These are phyloP conservation scores for Colletotrichum godetiae DNA, from an alignment of 2,329 filamentous ascomycete genomes.

Conservation along the genomic window DNA sequence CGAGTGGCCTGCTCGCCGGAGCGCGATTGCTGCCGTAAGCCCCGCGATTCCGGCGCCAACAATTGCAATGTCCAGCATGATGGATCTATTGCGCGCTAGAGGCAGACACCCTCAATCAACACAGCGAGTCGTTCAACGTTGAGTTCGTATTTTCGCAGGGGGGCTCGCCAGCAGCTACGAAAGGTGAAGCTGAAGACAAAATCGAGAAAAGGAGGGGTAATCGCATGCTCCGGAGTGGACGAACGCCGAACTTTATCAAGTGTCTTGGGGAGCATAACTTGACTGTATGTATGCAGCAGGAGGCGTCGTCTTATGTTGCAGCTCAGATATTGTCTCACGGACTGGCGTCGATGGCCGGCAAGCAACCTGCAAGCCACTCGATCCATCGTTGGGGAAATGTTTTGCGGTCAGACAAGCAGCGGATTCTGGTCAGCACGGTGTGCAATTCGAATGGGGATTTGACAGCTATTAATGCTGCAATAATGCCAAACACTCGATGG, in stretches of 20 bases:
- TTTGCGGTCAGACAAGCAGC: background rate
- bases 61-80: slow-evolving; percentile 39
- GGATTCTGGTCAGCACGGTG: background rate
- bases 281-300: background rate
- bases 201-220: background rate
- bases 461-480: background rate
- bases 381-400: background rate
- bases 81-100: background rate
- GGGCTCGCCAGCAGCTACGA: background rate
- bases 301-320: background rate
- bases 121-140: background rate
- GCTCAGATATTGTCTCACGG: background rate
- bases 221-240: background rate
- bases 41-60: slow-evolving; percentile 52
- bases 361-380: background rate
- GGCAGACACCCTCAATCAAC: background rate
- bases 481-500: background rate
- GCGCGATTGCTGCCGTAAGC: slow-evolving; percentile 46
- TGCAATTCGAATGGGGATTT: background rate
- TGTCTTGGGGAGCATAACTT: background rate
- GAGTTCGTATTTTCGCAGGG: background rate
- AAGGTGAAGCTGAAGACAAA: background rate
- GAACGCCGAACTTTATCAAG: background rate
- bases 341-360: background rate
- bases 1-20: slow-evolving; percentile 47